A percentile compares a stretch with the other conserved stretches of the same genome.
Conservation (phyloP, 257 asterid species). For the Phtheirospermum japonicum region DNA sequence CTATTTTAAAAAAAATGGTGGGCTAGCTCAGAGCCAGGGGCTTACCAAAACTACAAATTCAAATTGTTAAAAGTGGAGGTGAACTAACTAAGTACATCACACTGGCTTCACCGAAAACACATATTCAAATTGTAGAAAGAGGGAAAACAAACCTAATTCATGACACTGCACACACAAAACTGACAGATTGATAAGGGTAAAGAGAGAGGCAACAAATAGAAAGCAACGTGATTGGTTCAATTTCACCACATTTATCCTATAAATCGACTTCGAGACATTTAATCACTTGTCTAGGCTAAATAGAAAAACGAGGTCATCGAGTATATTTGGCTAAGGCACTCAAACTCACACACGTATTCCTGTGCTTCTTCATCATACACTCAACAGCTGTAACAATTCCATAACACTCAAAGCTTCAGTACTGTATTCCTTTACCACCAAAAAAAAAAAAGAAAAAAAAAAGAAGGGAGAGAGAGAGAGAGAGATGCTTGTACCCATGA, state of each 20-base stretch:
- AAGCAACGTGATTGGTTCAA: slow-evolving; percentile 1
- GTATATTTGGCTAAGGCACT: not conserved
- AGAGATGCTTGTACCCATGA: slow-evolving; percentile 38
- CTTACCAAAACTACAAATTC: not conserved
- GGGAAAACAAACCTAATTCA: not conserved
- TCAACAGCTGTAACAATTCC: no score
- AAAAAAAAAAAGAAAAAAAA: not conserved
- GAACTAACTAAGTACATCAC: not conserved
- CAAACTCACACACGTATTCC: not conserved
- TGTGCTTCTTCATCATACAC: not conserved
- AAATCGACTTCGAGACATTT: slow-evolving; percentile 12
- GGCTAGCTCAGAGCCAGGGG: not conserved
- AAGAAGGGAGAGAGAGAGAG: not conserved
- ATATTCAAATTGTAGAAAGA: not conserved
- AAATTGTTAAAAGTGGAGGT: not conserved
- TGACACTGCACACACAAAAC: not conserved
- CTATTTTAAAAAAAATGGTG: no score
- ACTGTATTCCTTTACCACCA: not conserved
- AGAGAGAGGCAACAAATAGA: slow-evolving; percentile 8
- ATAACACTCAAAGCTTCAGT: no score
- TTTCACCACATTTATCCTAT: slow-evolving; percentile 3
- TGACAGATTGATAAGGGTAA: not conserved
- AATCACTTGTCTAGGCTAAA: not conserved
- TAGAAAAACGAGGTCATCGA: slow-evolving; percentile 6
- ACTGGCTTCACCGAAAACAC: not conserved